These are phyloP conservation scores for Aspergillaceae sp. DNA, from an alignment of 2,329 filamentous ascomycete genomes.

Conservation along the genomic window DNA sequence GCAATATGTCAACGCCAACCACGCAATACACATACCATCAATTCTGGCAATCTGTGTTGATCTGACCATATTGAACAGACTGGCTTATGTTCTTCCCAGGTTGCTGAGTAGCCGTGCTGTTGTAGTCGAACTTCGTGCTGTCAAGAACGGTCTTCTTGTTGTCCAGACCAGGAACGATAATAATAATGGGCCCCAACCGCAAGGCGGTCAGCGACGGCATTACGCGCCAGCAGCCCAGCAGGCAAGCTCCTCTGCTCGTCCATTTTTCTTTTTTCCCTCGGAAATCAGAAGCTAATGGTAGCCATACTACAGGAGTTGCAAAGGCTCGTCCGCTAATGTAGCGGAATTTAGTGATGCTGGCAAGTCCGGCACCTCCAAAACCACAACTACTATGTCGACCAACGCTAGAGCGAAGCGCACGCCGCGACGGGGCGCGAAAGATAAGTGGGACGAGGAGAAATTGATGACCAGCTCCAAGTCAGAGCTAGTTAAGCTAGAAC, in stretches of 20 bases:
- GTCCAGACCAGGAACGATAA: slow-evolving; percentile 6
- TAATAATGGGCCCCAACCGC: slow-evolving; percentile 24
- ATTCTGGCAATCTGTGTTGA: slow-evolving; percentile 92
- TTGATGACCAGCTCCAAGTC: slow-evolving; percentile 33
- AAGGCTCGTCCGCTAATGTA: slow-evolving; percentile 16
- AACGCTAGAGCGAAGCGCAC: slow-evolving; percentile 23
- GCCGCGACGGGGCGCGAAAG: slow-evolving; percentile 22
- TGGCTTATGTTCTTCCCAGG: neutral
- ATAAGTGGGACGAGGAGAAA: slow-evolving; percentile 31
- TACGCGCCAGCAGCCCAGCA: slow-evolving; percentile 11
- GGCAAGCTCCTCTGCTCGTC: slow-evolving; percentile 9
- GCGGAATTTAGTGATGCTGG: slow-evolving; percentile 17
- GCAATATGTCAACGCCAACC: neutral
- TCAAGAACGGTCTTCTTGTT: slow-evolving; percentile 13
- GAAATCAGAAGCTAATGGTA: slow-evolving; percentile 2
- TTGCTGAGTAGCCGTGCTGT: neutral
- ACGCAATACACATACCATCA: slow-evolving; percentile 56
- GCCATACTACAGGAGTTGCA: slow-evolving; percentile 16
- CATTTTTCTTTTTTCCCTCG: too few relatives aligned
- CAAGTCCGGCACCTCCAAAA: slow-evolving; percentile 4
- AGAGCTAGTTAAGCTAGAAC: slow-evolving; percentile 26
- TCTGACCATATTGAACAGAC: slow-evolving; percentile 58
- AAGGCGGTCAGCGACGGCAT: slow-evolving; percentile 31
- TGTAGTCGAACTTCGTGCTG: slow-evolving; percentile 1
- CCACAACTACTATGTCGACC: slow-evolving; percentile 18